Base-by-base conservation (phyloP, 140 eudicot species). In the Erigeron philadelphicus region DNA sequence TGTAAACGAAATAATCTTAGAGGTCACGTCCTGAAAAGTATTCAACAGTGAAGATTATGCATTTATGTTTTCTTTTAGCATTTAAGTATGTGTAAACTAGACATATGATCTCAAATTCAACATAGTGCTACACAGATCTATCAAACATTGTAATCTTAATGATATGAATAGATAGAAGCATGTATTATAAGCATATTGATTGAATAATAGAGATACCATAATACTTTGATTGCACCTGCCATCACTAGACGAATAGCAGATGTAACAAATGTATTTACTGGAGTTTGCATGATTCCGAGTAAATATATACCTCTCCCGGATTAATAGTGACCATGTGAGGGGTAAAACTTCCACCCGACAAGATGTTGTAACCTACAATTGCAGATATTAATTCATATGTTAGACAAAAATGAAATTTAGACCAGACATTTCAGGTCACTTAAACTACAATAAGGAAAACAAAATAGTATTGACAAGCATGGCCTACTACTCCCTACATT, bases 251-350 rank as follows among this genome's bases (percentile, higher is more conserved):
- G 25, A 0, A 21, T 21, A 21, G 25, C 25, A 21, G 25, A 21
- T 21, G 25, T 21, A 21, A 21, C 25, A 21, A 21, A 21, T 1
- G 25, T 49, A n/a, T 16, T 8, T 0, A 49, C 55, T 2, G 10
- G 7, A 23, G 11, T 21, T 59, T 4, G 2, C 12, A 59, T 9
- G 31, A 8, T 53, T 25, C 43, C 23, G 50, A 47, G 35, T 9
- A 48, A 44, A 67, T 9, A 0, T 60, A 41, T 83, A 90, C 97
- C 95, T 90, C 92, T 16, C 97, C 95, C 7, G 84, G 74, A 64
- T 90, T 81, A 48, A 90, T 83, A 43, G 83, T 82, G 68, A 90
- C 80, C 80, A 87, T 77, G 54, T 83, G 97, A 13, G 97, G 97
- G 12, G 76, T 77, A 72, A 87, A 90, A 72, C 81, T 77, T 71